Base-by-base conservation (phyloP, 2,329 filamentous ascomycete species). In the Fusarium staphyleae region DNA sequence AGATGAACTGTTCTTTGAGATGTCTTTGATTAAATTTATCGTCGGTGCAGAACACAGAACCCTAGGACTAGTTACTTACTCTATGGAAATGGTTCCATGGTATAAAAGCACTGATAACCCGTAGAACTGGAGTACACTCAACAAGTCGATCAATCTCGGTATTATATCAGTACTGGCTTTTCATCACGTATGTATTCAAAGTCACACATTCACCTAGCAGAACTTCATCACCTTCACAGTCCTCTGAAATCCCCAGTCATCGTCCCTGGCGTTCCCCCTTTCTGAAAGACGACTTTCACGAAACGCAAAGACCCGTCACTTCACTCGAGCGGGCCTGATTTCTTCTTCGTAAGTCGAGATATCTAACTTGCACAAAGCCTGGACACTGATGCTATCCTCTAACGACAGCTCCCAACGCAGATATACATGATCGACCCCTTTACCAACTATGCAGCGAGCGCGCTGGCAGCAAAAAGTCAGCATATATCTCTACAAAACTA, bases 241-340 rank as follows among this genome's bases (percentile, higher is more conserved):
- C 52, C 52, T 0, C 14, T 55, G 12, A 42, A 55, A 42, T 55
- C 52, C 0, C 48, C 52, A 2, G 19, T 55, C 26, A 55, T 55
- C 4, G 42, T 55, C 5, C 49, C 49, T 3, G 52, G 49, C 1
- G 52, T 55, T 12, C 42, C 49, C 42, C 49, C 1, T 49, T 55
- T 22, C 19, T 55, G 1, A 54, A 48, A 34, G n/a, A 48, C 2
- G 52, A 54, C 13, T 34, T 55, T 11, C 12, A 33, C 5, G 52
- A 55, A 16, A 54, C 26, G 0, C 15, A 45, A 13, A 29, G 39
- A 14, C 30, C 72, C 1, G 46, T 55, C 69, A 35, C 3, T 41
- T 55, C 5, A 48, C 49, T 2, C 49, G 32, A 8, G 49, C 52
- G 1, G 52, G 52, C 1, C 24, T 48, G 1, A 55, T 55, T 54